phyloP scores from a whole-genome alignment of 2,329 filamentous ascomycete species.

The Hypoxylon sp. region DNA sequence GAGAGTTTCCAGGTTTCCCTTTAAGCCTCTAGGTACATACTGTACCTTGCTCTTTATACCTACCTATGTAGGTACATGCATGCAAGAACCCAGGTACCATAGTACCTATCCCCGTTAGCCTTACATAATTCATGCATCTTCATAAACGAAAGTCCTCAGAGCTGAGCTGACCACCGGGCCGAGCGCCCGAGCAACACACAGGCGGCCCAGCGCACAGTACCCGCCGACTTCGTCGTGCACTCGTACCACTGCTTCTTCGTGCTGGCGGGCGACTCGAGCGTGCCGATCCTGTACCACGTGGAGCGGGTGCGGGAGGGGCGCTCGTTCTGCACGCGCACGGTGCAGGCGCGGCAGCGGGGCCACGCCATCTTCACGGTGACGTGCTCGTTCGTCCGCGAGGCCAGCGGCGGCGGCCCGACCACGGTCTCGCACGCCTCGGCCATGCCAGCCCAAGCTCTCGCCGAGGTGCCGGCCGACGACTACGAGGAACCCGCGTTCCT shows the following conservation, averaged over 20 bases:
- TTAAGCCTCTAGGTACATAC: no score
- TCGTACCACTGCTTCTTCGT: constrained; percentile 99
- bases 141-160: no score
- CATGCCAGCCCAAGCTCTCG: constrained; percentile 58
- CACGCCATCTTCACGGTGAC: constrained; percentile 95
- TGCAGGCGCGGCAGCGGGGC: constrained; percentile 91
- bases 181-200: constrained; percentile 45
- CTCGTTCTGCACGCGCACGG: constrained; percentile 89
- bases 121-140: neutral
- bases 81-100: neutral
- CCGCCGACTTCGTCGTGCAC: constrained; percentile 81
- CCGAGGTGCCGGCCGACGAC: constrained; percentile 51
- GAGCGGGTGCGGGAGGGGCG: constrained; percentile 91
- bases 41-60: no score
- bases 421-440: constrained; percentile 73
- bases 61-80: neutral
- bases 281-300: constrained; percentile 93
- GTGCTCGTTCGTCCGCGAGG: constrained; percentile 81
- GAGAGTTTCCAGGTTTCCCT: neutral
- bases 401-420: constrained; percentile 58
- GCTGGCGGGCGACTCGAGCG: constrained; percentile 82
- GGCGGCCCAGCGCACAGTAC: constrained; percentile 88
- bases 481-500: constrained; percentile 59
- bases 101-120: neutral
- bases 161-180: no score